phyloP scores from a whole-genome alignment of 2,329 filamentous ascomycete species.

The Gyromitra esculenta region DNA sequence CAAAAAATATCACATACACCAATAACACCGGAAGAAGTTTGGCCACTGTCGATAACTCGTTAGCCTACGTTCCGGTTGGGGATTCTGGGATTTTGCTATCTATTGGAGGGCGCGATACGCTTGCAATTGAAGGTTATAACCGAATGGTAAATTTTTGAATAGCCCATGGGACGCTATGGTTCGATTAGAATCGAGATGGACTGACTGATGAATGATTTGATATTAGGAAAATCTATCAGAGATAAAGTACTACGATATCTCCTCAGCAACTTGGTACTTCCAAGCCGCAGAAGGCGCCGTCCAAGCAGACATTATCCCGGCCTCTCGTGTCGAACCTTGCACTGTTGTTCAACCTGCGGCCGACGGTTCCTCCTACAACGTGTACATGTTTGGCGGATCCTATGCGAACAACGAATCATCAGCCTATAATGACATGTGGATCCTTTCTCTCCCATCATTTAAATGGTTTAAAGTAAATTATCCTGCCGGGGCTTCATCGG shows the following conservation, averaged over 20 bases:
- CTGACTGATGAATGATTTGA: constrained; percentile 1
- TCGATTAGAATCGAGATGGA: background rate
- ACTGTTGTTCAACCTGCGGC: constrained; percentile 21
- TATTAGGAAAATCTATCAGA: constrained; percentile 12
- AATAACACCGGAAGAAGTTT: no score
- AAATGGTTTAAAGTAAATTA: constrained; percentile 37
- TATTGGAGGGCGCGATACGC: no score
- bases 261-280: constrained; percentile 26
- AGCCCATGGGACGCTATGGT: no score
- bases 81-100: no score
- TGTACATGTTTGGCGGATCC: constrained; percentile 43
- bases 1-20: constrained; percentile 25
- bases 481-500: background rate
- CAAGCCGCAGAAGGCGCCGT: constrained; percentile 13
- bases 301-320: background rate
- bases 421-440: constrained; percentile 37
- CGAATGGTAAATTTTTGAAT: no score
- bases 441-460: constrained; percentile 45
- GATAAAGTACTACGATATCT: constrained; percentile 19
- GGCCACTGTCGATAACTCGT: no score
- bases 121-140: no score
- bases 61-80: no score
- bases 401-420: background rate
- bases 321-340: constrained; percentile 25
- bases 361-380: constrained; percentile 37